Conservation (phyloP, 2,329 filamentous ascomycete species). For the Microcyclosporella mali region DNA sequence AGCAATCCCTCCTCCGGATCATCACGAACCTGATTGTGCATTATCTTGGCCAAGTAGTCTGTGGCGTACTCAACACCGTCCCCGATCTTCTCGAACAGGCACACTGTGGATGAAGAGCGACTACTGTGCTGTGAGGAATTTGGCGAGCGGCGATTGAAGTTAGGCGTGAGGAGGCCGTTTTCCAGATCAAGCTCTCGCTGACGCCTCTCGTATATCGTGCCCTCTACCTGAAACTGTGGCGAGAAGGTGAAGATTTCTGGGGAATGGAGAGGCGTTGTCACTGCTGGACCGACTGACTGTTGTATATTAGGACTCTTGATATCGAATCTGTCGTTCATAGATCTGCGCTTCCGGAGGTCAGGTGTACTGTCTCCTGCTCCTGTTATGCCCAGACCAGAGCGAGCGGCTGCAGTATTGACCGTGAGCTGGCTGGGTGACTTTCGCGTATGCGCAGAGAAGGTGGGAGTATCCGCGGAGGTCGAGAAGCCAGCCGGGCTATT, state of each 20-base stretch:
- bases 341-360: neutral
- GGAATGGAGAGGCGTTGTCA: slow-evolving; percentile 1
- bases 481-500: neutral
- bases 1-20: slow-evolving; percentile 23
- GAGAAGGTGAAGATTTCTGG: neutral
- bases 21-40: slow-evolving; percentile 17
- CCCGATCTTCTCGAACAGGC: slow-evolving; percentile 15
- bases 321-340: neutral
- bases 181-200: slow-evolving; percentile 1
- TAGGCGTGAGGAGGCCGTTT: slow-evolving; percentile 1
- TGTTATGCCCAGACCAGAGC: too few relatives aligned
- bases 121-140: slow-evolving; percentile 1
- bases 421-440: neutral
- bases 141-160: neutral
- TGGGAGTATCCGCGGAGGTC: slow-evolving; percentile 3
- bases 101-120: slow-evolving; percentile 2
- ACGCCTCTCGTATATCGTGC: neutral
- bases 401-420: too few relatives aligned
- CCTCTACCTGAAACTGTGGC: neutral
- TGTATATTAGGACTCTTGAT: neutral
- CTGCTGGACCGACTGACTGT: neutral
- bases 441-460: neutral
- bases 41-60: slow-evolving; percentile 14
- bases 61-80: slow-evolving; percentile 18
- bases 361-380: neutral